phyloP scores from a whole-genome alignment of 2,329 filamentous ascomycete genomes.

The Aspergillus ibericus region DNA sequence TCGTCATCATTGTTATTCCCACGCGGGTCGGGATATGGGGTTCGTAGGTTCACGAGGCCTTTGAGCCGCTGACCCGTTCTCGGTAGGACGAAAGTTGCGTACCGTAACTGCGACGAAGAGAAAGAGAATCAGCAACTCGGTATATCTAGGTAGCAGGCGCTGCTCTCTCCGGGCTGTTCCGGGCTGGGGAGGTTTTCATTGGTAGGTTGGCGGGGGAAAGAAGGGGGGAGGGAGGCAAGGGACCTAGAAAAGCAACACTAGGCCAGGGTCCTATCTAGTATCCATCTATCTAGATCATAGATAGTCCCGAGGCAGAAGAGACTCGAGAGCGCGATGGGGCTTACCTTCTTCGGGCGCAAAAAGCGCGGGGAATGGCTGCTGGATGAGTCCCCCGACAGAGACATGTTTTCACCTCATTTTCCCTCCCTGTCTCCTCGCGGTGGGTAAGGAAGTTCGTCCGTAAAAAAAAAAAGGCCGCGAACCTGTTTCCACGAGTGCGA shows the following conservation, averaged over 20 bases:
- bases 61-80: slow-evolving; percentile 80
- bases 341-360: slow-evolving; percentile 36
- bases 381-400: slow-evolving; percentile 29
- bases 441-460: background rate
- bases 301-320: background rate
- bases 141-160: no score
- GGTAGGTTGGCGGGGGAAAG: no score
- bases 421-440: background rate
- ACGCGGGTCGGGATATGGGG: slow-evolving; percentile 42
- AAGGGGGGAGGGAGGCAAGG: background rate
- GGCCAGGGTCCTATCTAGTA: background rate
- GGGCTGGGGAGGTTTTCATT: background rate
- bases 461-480: background rate
- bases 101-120: slow-evolving; percentile 60
- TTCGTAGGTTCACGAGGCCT: slow-evolving; percentile 74
- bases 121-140: slow-evolving; percentile 6
- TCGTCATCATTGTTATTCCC: slow-evolving; percentile 36
- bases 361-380: slow-evolving; percentile 31
- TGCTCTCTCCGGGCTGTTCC: background rate
- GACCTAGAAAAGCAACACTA: background rate
- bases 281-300: background rate
- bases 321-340: background rate
- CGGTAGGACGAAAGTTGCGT: slow-evolving; percentile 84
- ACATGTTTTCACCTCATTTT: slow-evolving; percentile 29
- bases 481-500: no score